These are phyloP conservation scores for Nicotiana sylvestris DNA, from an alignment of 257 asterid genomes.

Conservation along the genomic window DNA sequence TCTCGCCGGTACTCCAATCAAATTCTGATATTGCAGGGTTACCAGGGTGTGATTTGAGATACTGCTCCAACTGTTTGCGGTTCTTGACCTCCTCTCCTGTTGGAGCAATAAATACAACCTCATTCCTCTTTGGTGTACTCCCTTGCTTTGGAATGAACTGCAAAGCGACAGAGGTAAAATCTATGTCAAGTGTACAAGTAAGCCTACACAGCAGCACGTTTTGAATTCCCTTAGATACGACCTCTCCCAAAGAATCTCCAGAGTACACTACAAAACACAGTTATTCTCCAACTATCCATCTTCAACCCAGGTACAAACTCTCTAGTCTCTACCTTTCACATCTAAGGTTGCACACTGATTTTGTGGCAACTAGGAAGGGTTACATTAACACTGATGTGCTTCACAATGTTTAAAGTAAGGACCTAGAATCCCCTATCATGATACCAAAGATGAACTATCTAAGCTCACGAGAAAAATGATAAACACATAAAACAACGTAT, in stretches of 20 bases:
- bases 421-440: background rate
- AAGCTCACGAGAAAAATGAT: background rate
- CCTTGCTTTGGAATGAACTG: constrained; percentile 64
- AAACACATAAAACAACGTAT: background rate
- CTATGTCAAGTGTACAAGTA: background rate
- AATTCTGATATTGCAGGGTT: constrained; percentile 65
- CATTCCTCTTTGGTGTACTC: constrained; percentile 70
- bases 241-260: background rate
- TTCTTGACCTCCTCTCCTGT: constrained; percentile 76
- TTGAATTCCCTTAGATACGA: background rate
- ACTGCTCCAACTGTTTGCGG: constrained; percentile 71
- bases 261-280: background rate
- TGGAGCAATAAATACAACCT: constrained; percentile 71
- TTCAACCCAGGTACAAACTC: background rate
- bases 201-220: background rate
- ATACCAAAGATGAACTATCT: background rate
- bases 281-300: background rate
- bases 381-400: background rate
- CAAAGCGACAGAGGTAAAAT: constrained; percentile 12
- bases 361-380: background rate
- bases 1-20: constrained; percentile 95
- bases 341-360: background rate
- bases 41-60: constrained; percentile 70
- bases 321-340: background rate
- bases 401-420: background rate